These are phyloP conservation scores for Teratosphaeriaceae sp. DNA, from an alignment of 2,329 filamentous ascomycete genomes.

Conservation along the genomic window DNA sequence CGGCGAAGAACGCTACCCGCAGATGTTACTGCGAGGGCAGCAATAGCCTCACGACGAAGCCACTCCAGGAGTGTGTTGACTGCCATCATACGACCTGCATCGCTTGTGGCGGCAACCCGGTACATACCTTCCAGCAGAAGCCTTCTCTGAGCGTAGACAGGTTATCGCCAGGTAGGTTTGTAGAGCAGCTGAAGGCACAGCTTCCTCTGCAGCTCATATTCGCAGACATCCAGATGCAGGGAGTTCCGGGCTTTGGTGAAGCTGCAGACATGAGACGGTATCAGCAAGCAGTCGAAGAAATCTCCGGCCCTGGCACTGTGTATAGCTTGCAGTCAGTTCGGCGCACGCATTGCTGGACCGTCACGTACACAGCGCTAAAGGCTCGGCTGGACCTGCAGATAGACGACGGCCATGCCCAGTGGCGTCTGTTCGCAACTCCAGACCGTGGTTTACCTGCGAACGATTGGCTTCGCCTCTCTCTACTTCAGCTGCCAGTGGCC, in stretches of 20 bases:
- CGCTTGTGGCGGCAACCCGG: constrained; percentile 49
- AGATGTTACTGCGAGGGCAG: constrained; percentile 53
- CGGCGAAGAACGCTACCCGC: constrained; percentile 1
- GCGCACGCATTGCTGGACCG: constrained; percentile 33
- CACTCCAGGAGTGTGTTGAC: constrained; percentile 42
- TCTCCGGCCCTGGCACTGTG: constrained; percentile 28
- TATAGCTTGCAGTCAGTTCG: constrained; percentile 30
- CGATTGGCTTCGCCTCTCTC: constrained; percentile 15
- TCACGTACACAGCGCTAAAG: constrained; percentile 32
- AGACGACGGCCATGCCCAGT: constrained; percentile 11
- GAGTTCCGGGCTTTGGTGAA: neutral
- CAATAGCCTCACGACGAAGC: constrained; percentile 29
- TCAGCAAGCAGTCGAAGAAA: constrained; percentile 24
- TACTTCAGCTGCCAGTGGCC: constrained; percentile 22
- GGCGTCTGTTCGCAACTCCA: constrained; percentile 25
- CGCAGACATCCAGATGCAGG: no score
- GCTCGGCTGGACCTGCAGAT: constrained; percentile 35
- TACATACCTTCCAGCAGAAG: constrained; percentile 36
- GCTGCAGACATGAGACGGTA: constrained; percentile 16
- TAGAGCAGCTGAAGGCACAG: constrained; percentile 10
- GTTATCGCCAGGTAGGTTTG: constrained; percentile 18
- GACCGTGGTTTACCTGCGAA: constrained; percentile 14
- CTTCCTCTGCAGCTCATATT: constrained; percentile 18
- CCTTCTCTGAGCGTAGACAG: constrained; percentile 21
- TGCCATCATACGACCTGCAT: constrained; percentile 52